These are phyloP conservation scores for Pestalotiopsis sp. DNA, from an alignment of 2,329 filamentous ascomycete species.

Conservation along the genomic window DNA sequence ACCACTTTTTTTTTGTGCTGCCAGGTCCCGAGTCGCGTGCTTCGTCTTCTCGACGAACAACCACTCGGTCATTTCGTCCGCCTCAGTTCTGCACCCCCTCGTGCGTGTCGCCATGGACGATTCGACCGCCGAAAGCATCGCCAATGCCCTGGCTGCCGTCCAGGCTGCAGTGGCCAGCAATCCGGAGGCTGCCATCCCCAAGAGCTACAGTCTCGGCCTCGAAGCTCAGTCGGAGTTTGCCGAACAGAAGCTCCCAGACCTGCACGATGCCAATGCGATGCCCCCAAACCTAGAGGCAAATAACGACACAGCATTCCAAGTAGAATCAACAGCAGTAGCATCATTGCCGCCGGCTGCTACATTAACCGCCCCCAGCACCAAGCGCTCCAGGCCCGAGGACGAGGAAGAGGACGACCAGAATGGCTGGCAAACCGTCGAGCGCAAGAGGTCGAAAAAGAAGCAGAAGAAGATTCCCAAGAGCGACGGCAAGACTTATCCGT, in stretches of 20 bases:
- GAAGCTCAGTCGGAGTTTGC: background rate
- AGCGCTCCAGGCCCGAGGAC: slow-evolving; percentile 53
- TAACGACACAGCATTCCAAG: background rate
- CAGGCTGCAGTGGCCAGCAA: slow-evolving; percentile 17
- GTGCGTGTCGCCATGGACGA: slow-evolving; percentile 11
- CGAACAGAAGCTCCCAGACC: background rate
- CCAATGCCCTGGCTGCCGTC: slow-evolving; percentile 17
- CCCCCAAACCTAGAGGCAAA: background rate
- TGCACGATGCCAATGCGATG: background rate
- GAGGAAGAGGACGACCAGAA: slow-evolving; percentile 34
- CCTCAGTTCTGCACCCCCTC: background rate
- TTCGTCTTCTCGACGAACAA: background rate
- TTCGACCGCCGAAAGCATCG: slow-evolving; percentile 15
- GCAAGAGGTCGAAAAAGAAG: slow-evolving; percentile 40
- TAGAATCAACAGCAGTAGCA: background rate
- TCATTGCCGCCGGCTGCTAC: background rate
- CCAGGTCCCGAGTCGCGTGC: background rate
- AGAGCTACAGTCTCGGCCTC: slow-evolving; percentile 3
- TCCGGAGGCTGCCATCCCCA: slow-evolving; percentile 14
- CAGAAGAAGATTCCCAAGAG: slow-evolving; percentile 64
- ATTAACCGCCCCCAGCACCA: slow-evolving; percentile 25
- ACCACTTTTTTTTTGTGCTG: background rate
- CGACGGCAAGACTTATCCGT: slow-evolving; percentile 60
- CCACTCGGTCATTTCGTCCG: background rate
- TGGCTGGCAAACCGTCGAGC: slow-evolving; percentile 59